A percentile compares a stretch with the other conserved stretches of the same genome.
Evolutionary conservation across 1,284 basidiomycete genomes (phyloP).

Genomic region (Trichosporon faecale): DNA sequence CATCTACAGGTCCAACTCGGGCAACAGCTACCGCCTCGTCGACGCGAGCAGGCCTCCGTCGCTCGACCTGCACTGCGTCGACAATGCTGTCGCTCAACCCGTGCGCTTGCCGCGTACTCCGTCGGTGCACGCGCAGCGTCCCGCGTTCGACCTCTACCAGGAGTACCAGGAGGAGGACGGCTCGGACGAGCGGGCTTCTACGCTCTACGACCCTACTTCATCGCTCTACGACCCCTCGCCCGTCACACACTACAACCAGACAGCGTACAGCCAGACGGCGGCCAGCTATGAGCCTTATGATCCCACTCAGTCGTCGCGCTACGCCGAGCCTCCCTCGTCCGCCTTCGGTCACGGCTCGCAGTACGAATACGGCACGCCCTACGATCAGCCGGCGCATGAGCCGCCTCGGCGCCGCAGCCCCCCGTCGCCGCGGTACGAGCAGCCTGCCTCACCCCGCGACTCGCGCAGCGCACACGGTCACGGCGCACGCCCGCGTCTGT

Average conservation of each 20-base stretch:
- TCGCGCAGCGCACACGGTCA: background rate
- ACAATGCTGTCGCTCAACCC: background rate
- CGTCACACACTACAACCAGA: background rate
- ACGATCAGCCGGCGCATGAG: background rate
- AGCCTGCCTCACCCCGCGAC: background rate
- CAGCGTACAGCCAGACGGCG: background rate
- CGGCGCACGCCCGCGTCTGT: background rate
- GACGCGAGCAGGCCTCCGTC: background rate
- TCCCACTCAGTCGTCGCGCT: background rate
- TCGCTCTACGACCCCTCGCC: background rate
- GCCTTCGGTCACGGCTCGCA: background rate
- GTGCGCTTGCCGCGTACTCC: background rate
- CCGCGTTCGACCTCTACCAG: conserved; percentile 4
- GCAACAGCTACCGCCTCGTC: background rate
- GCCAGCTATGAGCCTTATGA: background rate
- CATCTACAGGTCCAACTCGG: conserved; percentile 8
- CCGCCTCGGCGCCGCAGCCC: background rate
- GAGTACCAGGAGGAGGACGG: conserved; percentile 5
- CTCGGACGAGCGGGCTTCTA: background rate
- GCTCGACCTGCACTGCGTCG: background rate
- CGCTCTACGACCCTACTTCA: background rate
- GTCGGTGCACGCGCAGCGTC: background rate
- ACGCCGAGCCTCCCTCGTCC: background rate
- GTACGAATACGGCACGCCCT: background rate
- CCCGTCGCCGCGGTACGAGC: background rate